phyloP scores from a whole-genome alignment of 345 rosid genomes.

The Dovyalis caffra region DNA sequence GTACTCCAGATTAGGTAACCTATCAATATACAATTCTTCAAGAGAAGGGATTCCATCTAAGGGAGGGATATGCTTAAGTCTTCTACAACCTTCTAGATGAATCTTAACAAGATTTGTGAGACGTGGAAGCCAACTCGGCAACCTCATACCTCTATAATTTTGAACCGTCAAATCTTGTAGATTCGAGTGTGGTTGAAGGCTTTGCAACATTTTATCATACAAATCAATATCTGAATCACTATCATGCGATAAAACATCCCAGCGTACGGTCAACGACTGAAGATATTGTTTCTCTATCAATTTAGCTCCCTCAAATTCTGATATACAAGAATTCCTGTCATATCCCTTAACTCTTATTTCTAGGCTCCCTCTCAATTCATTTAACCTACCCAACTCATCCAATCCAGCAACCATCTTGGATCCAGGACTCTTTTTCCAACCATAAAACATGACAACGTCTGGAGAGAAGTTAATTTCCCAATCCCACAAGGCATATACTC shows the following conservation, averaged over 20 bases:
- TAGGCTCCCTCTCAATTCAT: neutral
- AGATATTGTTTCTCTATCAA: neutral
- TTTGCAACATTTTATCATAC: neutral
- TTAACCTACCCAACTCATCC: neutral
- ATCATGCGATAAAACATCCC: too few relatives aligned
- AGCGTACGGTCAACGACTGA: neutral
- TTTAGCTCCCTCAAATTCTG: neutral
- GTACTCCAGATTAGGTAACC: neutral
- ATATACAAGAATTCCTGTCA: neutral
- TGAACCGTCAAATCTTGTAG: neutral
- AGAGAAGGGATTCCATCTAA: neutral
- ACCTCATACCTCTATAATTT: neutral
- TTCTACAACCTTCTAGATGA: fast-evolving
- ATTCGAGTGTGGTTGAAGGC: neutral
- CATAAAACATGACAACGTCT: neutral
- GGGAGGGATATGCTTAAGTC: neutral
- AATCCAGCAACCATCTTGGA: neutral
- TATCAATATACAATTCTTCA: neutral
- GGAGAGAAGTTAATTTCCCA: neutral
- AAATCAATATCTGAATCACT: neutral
- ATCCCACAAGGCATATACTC: conserved; percentile 4
- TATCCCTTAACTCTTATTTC: neutral
- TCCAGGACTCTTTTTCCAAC: neutral
- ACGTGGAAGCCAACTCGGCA: neutral
- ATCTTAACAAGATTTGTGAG: neutral